phyloP scores from a whole-genome alignment of 2,329 filamentous ascomycete genomes.

The Polychaeton citri region DNA sequence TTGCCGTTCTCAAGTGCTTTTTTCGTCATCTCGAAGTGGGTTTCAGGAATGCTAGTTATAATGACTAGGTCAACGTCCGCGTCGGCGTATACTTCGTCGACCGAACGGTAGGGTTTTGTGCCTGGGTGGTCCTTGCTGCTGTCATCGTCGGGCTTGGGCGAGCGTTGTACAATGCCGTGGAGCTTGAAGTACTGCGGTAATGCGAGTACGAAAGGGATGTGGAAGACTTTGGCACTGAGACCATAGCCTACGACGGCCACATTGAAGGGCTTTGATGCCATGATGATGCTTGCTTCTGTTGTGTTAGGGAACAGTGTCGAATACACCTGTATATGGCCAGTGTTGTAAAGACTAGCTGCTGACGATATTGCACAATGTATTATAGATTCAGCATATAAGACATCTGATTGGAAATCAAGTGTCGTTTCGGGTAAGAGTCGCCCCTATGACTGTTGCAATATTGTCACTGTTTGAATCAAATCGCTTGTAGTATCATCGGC shows the following conservation, averaged over 20 bases:
- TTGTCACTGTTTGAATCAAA: too few species aligned
- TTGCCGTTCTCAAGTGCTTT: conserved; percentile 56
- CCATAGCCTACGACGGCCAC: conserved; percentile 49
- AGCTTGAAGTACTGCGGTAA: conserved; percentile 50
- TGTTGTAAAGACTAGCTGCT: conserved; percentile 7
- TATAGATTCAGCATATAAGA: not conserved
- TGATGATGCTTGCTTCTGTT: too few species aligned
- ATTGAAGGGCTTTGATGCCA: conserved; percentile 29
- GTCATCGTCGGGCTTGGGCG: conserved; percentile 49
- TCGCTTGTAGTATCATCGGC: too few species aligned
- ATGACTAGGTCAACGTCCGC: conserved; percentile 54
- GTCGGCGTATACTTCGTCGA: conserved; percentile 53
- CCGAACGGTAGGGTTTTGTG: conserved; percentile 49
- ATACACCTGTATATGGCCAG: too few species aligned
- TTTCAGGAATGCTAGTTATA: conserved; percentile 57
- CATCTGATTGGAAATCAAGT: too few species aligned
- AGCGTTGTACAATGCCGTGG: conserved; percentile 64
- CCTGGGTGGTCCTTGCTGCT: conserved; percentile 55
- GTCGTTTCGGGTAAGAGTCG: too few species aligned
- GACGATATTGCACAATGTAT: not conserved
- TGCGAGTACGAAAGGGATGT: conserved; percentile 62
- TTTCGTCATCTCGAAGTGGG: conserved; percentile 54
- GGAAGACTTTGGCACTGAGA: conserved; percentile 63
- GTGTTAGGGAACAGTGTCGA: too few species aligned
- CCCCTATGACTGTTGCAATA: too few species aligned